Evolutionary conservation across 495 filamentous ascomycete genomes (phyloP), one percentile per base, ranked within the genome.

Genomic region (Filosporella fistucella): DNA sequence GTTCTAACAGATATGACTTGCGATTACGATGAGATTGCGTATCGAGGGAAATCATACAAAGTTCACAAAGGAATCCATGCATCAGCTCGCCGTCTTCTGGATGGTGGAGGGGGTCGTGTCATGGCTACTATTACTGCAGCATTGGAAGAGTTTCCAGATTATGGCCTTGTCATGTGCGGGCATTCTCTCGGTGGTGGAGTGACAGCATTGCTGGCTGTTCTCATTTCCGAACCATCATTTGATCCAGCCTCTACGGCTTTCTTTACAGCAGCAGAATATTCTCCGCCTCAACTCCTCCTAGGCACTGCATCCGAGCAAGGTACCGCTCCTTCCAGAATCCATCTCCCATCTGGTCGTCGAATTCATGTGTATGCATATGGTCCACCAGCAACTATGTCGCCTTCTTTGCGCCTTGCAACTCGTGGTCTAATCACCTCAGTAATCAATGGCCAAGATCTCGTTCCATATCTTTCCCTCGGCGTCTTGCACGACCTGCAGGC

Each of bases 11-110:
- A 91, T 54, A 80, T 89, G 76, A 85, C 84, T 26, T 91, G 86
- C 59, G 86, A 89, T 45, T 91, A 87, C 48, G 85, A 88, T 52
- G 78, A 84, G 39, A 71, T 91, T 0, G 52, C 70, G 24, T 85
- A 84, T 74, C 76, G 81, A 40, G 84, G 82, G 12, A 77, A 70
- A 40, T 59, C 60, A 2, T 89, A 88, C 66, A 81, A 83, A 43
- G 85, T 89, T 0, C 86, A 91, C 65, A 89, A 88, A 59, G 86
- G 86, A n/a, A 86, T 91, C 55, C 81, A 87, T 53, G 85, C 86
- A 11, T 89, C 85, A 3, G 86, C 86, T 2, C 70, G 78, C 20
- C 75, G 85, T 5, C 69, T 91, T 1, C 68, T 91, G 0, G 78
- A 82, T 57, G 68, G 68, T 13, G 80, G 80, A 26, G 81, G 82